A percentile compares a stretch with the other conserved stretches of the same genome.
These are phyloP conservation scores for Orychophragmus violaceus DNA, from an alignment of 345 rosid genomes.

Conservation along the genomic window DNA sequence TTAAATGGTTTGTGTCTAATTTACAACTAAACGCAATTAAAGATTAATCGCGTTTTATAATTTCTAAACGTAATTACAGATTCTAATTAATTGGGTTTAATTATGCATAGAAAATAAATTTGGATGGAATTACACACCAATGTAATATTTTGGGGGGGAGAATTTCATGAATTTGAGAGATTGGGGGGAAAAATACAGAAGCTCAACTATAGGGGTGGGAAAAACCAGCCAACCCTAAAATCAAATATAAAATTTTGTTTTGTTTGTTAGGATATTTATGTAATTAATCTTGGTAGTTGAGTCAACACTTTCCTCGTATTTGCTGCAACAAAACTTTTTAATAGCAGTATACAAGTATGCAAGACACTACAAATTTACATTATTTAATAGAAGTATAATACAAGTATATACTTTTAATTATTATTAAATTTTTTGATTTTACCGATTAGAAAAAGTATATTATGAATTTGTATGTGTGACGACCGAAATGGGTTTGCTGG, in stretches of 20 bases:
- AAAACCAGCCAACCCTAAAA: too few relatives aligned
- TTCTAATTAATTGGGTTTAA: too few relatives aligned
- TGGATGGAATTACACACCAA: too few relatives aligned
- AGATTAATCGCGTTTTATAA: too few relatives aligned
- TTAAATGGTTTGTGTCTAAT: too few relatives aligned
- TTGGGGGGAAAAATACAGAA: too few relatives aligned
- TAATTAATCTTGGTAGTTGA: conserved; percentile 15
- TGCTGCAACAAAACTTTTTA: conserved; percentile 12
- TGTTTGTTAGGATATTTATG: conserved; percentile 9
- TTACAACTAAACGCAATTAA: too few relatives aligned
- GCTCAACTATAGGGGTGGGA: too few relatives aligned
- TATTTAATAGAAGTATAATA: neutral
- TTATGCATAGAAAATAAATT: too few relatives aligned
- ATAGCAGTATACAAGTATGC: neutral
- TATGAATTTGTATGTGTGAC: neutral
- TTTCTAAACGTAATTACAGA: too few relatives aligned
- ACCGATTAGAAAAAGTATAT: conserved; percentile 10
- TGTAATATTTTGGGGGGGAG: too few relatives aligned
- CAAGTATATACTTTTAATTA: neutral
- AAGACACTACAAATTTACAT: neutral
- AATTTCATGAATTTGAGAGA: too few relatives aligned
- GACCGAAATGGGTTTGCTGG: neutral
- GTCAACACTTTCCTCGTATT: conserved; percentile 26
- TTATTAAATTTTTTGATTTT: conserved; percentile 12
- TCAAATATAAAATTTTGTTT: neutral